These are phyloP conservation scores for Bruguiera parviflora DNA, from an alignment of 345 rosid species.

Conservation along the genomic window DNA sequence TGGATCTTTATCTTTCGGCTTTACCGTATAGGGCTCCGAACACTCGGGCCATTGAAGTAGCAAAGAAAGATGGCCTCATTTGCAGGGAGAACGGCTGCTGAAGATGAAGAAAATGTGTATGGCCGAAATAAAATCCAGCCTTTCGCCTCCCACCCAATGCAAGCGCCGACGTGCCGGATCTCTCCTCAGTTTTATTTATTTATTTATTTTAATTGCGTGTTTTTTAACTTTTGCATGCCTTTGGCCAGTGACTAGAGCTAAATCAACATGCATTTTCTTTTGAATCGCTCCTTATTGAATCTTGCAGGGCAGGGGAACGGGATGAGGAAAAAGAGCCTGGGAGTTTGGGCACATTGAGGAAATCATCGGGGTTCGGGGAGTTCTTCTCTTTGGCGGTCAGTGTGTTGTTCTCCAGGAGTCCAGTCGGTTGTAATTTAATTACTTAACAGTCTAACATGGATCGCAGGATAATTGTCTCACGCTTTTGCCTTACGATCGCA, in stretches of 20 bases:
- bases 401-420: neutral
- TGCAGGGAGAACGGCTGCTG: neutral
- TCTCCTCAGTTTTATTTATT: no score
- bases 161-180: neutral
- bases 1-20: no score
- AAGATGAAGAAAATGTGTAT: slow-evolving; percentile 19
- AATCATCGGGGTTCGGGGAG: neutral
- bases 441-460: neutral
- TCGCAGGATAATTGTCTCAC: no score
- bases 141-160: slow-evolving; percentile 20
- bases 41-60: no score
- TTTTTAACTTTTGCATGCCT: no score
- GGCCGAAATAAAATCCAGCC: slow-evolving; percentile 18
- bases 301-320: neutral
- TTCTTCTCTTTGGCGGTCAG: neutral
- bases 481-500: no score
- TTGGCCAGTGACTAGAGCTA: no score
- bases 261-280: no score
- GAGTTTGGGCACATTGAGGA: neutral
- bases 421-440: no score
- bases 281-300: neutral
- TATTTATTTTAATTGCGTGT: no score
- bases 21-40: no score
- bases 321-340: neutral
- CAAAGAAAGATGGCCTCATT: neutral